These are phyloP conservation scores for Aspergillus brunneoviolaceus DNA, from an alignment of 2,329 filamentous ascomycete genomes.

Conservation along the genomic window DNA sequence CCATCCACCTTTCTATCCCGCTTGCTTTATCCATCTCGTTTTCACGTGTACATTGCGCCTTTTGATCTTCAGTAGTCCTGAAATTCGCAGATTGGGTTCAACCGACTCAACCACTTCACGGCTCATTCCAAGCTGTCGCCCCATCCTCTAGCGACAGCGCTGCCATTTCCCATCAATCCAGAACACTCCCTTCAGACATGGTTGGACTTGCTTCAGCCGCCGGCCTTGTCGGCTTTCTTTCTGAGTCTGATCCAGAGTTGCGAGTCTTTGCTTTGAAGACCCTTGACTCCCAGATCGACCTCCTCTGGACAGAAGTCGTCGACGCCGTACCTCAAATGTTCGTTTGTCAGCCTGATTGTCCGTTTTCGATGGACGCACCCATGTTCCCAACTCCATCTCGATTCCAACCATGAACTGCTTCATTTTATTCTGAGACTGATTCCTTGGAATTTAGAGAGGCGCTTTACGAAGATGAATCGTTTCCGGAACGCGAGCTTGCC, in stretches of 20 bases:
- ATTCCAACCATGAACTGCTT: neutral
- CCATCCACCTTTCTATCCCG: slow-evolving; percentile 26
- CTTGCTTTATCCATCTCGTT: slow-evolving; percentile 20
- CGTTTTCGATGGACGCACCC: neutral
- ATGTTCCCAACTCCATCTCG: neutral
- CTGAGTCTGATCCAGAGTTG: slow-evolving; percentile 90
- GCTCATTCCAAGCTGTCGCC: slow-evolving; percentile 34
- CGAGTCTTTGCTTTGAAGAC: slow-evolving; percentile 93
- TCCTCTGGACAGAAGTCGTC: slow-evolving; percentile 96
- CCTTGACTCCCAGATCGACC: slow-evolving; percentile 93
- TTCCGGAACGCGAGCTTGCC: slow-evolving; percentile 89
- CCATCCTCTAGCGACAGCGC: slow-evolving; percentile 30
- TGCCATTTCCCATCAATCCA: slow-evolving; percentile 13
- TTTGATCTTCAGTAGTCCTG: slow-evolving; percentile 15
- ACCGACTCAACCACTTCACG: slow-evolving; percentile 23
- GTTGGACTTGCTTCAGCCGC: slow-evolving; percentile 91
- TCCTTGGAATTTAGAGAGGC: slow-evolving; percentile 67
- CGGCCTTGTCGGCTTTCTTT: slow-evolving; percentile 90
- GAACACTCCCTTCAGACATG: slow-evolving; percentile 57
- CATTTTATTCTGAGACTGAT: slow-evolving; percentile 11
- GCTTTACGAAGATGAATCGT: slow-evolving; percentile 93
- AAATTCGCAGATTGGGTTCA: slow-evolving; percentile 16
- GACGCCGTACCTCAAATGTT: slow-evolving; percentile 92
- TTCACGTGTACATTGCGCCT: slow-evolving; percentile 23
- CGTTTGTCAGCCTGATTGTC: slow-evolving; percentile 34